A percentile compares a stretch with the other conserved stretches of the same genome.
Conservation (phyloP, 208 protist species). For the Acanthamoeba triangularis region DNA sequence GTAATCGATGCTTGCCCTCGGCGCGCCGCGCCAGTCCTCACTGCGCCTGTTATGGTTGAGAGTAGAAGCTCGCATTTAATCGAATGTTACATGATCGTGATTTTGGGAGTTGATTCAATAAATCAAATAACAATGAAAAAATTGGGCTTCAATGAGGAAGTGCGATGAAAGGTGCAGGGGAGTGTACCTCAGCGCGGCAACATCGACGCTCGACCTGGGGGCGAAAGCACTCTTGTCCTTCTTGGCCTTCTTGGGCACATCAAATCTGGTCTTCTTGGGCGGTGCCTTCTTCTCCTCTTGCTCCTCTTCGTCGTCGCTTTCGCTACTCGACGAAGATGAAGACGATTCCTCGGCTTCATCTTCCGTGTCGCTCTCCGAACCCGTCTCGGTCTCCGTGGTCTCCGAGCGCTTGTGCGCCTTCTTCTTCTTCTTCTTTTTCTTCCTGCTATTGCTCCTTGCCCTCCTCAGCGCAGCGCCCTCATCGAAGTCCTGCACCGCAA, state of each 20-base stretch:
- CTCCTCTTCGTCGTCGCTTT: constrained; percentile 5
- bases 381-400: constrained; percentile 1
- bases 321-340: neutral
- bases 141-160: neutral
- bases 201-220: too few relatives aligned
- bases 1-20: constrained; percentile 44
- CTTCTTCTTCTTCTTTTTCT: constrained; percentile 32
- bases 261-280: neutral
- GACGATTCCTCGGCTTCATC: neutral
- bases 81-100: neutral
- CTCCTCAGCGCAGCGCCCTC: too few relatives aligned
- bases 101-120: neutral
- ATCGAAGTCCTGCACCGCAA: too few relatives aligned
- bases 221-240: neutral
- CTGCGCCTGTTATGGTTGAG: neutral
- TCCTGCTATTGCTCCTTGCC: neutral
- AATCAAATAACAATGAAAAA: neutral
- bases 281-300: neutral
- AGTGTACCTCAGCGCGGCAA: too few relatives aligned
- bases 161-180: too few relatives aligned
- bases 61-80: neutral
- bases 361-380: neutral
- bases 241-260: constrained; percentile 15
- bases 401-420: neutral
- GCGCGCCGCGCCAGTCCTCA: neutral